Evolutionary conservation across 75 land plant genomes (phyloP), one percentile per base, ranked within the genome.

Genomic region (Pseudotsuga menziesii): DNA sequence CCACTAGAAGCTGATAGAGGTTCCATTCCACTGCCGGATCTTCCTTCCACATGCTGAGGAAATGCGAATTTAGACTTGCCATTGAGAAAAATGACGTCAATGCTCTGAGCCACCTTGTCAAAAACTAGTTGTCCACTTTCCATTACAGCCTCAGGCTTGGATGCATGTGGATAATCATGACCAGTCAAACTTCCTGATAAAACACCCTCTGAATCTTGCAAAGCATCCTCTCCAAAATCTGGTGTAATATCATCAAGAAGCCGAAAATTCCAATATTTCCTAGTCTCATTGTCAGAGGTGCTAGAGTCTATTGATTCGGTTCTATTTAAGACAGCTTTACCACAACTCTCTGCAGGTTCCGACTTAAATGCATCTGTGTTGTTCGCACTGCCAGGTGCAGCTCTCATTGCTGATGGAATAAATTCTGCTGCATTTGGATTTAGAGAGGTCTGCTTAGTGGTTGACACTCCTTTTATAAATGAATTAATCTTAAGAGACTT

Each of bases 161-260:
- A 5, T 58, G 29, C 58, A 75, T 39, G 39, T 39, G 52, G 20
- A 67, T 67, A 67, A 77, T 69, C 74, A 61, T 66, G 54, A 5
- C 78, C 32, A 27, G 74, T 25, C 39, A 85, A 80, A 67, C 84
- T 82, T 35, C 78, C 72, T 56, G 85, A 73, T 22, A 84, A 85
- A 32, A 85, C 76, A 35, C 64, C 44, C 48, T 77, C 82, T 48
- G 79, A 52, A 15, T 78, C 79, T 59, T 70, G 77, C 58, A 78
- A 64, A 22, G 84, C 80, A 77, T 87, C 91, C 15, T 61, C 83
- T 39, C 81, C 86, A 56, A 90, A 94, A 66, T 93, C 97, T 5
- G 97, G 92, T 52, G 91, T 96, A 44, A 96, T 89, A 71, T 96
- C 99, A 81, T 96, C 99, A 63, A 94, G 99, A 59, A 96, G 94